Conservation (phyloP, 352 stramenopile species). For the Lagenidium giganteum region DNA sequence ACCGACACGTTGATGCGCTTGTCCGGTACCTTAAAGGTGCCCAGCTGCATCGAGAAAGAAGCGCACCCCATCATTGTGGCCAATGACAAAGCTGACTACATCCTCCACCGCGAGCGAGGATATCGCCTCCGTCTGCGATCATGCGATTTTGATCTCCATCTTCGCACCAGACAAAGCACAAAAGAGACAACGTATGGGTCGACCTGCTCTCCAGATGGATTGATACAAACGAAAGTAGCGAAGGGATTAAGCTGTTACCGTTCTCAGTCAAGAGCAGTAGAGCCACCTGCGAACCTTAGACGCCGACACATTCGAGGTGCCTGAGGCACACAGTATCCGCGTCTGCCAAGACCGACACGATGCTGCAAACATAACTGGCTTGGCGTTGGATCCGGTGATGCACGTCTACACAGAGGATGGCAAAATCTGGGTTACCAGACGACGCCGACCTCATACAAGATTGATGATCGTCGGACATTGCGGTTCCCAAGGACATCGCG, state of each 20-base stretch:
- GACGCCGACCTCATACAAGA: neutral
- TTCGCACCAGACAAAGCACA: constrained; percentile 9
- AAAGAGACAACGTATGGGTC: constrained; percentile 15
- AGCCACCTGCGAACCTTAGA: too few species aligned
- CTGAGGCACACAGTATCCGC: too few species aligned
- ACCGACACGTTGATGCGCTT: constrained; percentile 10
- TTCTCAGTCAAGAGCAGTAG: too few species aligned
- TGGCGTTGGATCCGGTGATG: too few species aligned
- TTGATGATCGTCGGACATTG: constrained; percentile 8
- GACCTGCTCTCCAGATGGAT: constrained; percentile 7
- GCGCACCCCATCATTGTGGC: constrained; percentile 15
- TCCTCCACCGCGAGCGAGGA: constrained; percentile 11
- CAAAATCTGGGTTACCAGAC: constrained; percentile 2
- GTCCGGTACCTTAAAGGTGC: constrained; percentile 14
- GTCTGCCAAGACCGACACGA: too few species aligned
- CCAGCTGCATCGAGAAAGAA: constrained; percentile 17
- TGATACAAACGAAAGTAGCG: too few species aligned
- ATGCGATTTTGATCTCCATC: constrained; percentile 16
- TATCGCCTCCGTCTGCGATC: constrained; percentile 19
- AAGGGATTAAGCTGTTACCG: too few species aligned
- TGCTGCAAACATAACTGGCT: too few species aligned
- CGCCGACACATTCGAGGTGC: too few species aligned
- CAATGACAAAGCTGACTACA: constrained; percentile 11
- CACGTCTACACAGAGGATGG: too few species aligned
- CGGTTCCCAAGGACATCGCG: constrained; percentile 7